A percentile compares a stretch with the other conserved stretches of the same genome.
These are phyloP conservation scores for Kodamaea sp. DNA, from an alignment of 1,139 yeast species.

Conservation along the genomic window DNA sequence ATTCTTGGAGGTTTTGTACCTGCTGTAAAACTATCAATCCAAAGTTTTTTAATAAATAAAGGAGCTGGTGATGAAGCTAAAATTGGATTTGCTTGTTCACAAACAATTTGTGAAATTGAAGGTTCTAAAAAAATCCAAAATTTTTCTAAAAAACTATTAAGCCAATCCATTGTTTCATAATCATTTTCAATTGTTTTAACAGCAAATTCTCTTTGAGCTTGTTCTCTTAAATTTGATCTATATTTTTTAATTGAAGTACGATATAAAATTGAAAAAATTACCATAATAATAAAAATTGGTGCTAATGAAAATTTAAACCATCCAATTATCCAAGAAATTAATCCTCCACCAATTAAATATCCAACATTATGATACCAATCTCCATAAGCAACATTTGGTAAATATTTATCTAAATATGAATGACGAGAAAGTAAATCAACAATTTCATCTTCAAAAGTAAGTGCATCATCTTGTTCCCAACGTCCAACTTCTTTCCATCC, in stretches of 20 bases:
- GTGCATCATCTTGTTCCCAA: conserved; percentile 65
- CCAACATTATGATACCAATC: conserved; percentile 95
- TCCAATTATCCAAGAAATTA: conserved; percentile 77
- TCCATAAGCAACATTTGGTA: conserved; percentile 75
- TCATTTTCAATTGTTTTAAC: conserved; percentile 79
- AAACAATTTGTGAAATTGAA: conserved; percentile 77
- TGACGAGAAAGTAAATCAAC: conserved; percentile 62
- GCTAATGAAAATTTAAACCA: conserved; percentile 74
- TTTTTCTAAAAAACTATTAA: conserved; percentile 79
- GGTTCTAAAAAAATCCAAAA: conserved; percentile 94
- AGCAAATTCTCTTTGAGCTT: conserved; percentile 81
- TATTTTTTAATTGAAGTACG: conserved; percentile 81
- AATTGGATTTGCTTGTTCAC: conserved; percentile 80
- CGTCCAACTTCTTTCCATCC: conserved; percentile 97
- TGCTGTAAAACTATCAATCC: conserved; percentile 84
- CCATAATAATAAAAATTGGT: conserved; percentile 69
- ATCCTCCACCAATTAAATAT: conserved; percentile 58
- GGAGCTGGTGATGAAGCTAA: conserved; percentile 78
- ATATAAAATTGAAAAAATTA: conserved; percentile 62
- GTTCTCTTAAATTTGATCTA: conserved; percentile 69
- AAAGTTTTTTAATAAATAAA: conserved; percentile 70
- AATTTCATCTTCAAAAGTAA: conserved; percentile 68
- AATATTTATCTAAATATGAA: conserved; percentile 65
- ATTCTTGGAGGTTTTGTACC: conserved; percentile 96
- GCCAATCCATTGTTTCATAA: conserved; percentile 93